Evolutionary conservation across 208 protist genomes (phyloP).

Genomic region (Spongospora subterranea): DNA sequence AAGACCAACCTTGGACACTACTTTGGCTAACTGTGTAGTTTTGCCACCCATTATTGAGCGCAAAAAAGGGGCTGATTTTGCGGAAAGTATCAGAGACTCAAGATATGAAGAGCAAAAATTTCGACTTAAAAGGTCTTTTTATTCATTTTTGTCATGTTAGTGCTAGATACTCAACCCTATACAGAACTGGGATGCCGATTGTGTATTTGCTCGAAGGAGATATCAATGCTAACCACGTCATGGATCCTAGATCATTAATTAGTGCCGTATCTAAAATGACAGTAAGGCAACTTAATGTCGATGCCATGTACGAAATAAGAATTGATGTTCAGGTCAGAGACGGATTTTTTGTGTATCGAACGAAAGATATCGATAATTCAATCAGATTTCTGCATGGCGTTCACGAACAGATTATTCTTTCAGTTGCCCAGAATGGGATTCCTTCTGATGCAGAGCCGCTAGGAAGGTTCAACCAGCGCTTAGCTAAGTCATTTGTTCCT

Average conservation of each 20-base stretch:
- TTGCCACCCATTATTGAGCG: slow-evolving; percentile 28
- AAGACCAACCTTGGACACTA: neutral
- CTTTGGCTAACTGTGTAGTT: neutral
- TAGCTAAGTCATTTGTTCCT: neutral
- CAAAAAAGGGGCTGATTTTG: slow-evolving; percentile 2
- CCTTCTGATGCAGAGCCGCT: slow-evolving; percentile 4
- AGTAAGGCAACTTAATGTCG: neutral
- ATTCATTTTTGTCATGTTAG: neutral
- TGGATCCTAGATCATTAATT: neutral
- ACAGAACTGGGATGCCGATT: neutral
- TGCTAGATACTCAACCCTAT: neutral
- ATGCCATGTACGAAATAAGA: neutral
- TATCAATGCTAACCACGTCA: neutral
- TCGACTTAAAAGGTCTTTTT: neutral
- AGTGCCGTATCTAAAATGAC: slow-evolving; percentile 16
- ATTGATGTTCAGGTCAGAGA: neutral
- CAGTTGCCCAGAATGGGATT: neutral
- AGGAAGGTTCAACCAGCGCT: neutral
- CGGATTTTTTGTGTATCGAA: slow-evolving; percentile 35
- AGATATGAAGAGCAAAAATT: slow-evolving; percentile 49
- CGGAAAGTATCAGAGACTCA: neutral
- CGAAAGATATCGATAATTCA: slow-evolving; percentile 28
- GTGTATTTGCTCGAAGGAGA: slow-evolving; percentile 44
- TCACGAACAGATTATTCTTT: neutral
- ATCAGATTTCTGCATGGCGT: slow-evolving; percentile 14